These are phyloP conservation scores for Hericium erinaceus DNA, from an alignment of 768 basidiomycete species.

Conservation along the genomic window DNA sequence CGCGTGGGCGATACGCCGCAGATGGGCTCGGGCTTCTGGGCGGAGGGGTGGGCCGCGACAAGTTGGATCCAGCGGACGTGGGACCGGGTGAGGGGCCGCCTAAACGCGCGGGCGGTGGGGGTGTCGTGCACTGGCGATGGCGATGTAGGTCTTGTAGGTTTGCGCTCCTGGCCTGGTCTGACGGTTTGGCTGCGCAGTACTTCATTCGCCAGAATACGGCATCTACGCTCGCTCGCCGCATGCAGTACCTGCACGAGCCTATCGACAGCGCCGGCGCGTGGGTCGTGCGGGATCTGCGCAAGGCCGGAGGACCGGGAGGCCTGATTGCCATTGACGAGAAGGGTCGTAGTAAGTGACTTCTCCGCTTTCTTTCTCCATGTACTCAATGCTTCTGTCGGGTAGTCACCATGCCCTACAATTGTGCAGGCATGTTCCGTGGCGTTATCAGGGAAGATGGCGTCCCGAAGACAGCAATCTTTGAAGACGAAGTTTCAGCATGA, in stretches of 20 bases:
- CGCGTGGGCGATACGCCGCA: slow-evolving; percentile 77
- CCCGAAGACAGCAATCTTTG: slow-evolving; percentile 69
- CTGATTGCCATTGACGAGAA: slow-evolving; percentile 61
- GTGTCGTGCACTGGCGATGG: slow-evolving; percentile 84
- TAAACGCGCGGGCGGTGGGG: slow-evolving; percentile 43
- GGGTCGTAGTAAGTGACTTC: slow-evolving; percentile 48
- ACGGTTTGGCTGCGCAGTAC: slow-evolving; percentile 34
- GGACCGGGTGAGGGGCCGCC: neutral
- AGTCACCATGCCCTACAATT: slow-evolving; percentile 73
- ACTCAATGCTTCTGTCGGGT: neutral
- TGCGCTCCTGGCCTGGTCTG: neutral
- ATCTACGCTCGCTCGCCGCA: slow-evolving; percentile 54
- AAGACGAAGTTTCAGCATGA: slow-evolving; percentile 38
- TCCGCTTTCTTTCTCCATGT: neutral
- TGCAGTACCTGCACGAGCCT: slow-evolving; percentile 51
- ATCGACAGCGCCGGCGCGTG: slow-evolving; percentile 43
- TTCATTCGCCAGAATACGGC: slow-evolving; percentile 68
- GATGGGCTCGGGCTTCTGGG: slow-evolving; percentile 78
- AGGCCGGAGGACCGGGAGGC: slow-evolving; percentile 60
- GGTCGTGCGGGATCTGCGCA: slow-evolving; percentile 49
- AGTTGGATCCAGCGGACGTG: slow-evolving; percentile 33
- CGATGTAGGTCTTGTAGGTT: slow-evolving; percentile 41
- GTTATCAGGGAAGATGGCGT: slow-evolving; percentile 60
- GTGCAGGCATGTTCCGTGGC: slow-evolving; percentile 77
- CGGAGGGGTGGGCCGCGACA: slow-evolving; percentile 58